Evolutionary conservation across 2,329 filamentous ascomycete species (phyloP).

Genomic region (Claviceps sp.): DNA sequence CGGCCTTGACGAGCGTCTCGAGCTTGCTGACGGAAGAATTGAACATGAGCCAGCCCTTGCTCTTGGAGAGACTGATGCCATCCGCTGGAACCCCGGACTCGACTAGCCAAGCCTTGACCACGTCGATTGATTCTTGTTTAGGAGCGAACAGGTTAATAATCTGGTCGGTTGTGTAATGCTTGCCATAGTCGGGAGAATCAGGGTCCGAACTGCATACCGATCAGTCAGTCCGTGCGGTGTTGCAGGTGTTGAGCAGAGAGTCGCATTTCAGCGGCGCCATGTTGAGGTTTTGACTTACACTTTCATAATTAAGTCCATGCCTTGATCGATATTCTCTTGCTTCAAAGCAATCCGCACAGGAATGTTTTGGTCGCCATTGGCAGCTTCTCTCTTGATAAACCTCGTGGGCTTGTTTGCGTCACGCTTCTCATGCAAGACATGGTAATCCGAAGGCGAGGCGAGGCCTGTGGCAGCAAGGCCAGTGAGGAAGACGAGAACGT

Average conservation of each 20-base stretch:
- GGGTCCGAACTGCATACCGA: constrained; percentile 22
- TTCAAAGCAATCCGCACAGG: constrained; percentile 29
- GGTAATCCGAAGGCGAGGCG: constrained; percentile 8
- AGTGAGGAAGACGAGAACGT: constrained; percentile 7
- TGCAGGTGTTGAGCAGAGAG: too few relatives aligned
- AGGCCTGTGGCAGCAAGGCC: constrained; percentile 10
- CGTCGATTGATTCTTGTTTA: constrained; percentile 28
- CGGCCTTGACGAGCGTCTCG: constrained; percentile 37
- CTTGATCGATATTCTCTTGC: constrained; percentile 32
- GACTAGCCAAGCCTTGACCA: constrained; percentile 40
- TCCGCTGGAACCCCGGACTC: constrained; percentile 33
- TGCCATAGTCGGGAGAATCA: constrained; percentile 30
- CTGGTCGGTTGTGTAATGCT: constrained; percentile 31
- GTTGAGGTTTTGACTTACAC: constrained; percentile 15
- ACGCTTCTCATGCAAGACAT: constrained; percentile 21
- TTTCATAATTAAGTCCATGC: constrained; percentile 28
- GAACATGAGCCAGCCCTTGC: constrained; percentile 40
- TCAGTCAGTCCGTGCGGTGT: not conserved
- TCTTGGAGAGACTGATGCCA: constrained; percentile 34
- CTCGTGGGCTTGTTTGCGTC: constrained; percentile 6
- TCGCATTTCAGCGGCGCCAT: not conserved
- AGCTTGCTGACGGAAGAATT: constrained; percentile 39
- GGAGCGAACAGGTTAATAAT: constrained; percentile 30
- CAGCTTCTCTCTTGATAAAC: constrained; percentile 15
- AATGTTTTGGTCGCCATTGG: constrained; percentile 10